These are phyloP conservation scores for Dothideomycetes sp. DNA, from an alignment of 2,329 filamentous ascomycete genomes.

Conservation along the genomic window DNA sequence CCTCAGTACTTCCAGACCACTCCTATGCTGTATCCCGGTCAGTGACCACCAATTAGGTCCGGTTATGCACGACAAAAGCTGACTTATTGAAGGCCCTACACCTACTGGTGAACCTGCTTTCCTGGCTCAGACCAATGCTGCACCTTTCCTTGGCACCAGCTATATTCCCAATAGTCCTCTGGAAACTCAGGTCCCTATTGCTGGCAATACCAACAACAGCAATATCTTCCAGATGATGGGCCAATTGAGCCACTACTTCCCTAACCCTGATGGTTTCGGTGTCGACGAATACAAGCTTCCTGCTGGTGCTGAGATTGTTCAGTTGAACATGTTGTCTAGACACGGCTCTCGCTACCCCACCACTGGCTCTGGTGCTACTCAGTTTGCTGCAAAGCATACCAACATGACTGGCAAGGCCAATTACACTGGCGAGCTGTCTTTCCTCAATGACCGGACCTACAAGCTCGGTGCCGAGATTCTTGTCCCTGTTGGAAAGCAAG, in stretches of 20 bases:
- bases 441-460: constrained; percentile 60
- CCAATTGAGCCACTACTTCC: constrained; percentile 57
- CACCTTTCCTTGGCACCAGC: constrained; percentile 48
- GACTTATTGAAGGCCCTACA: constrained; percentile 43
- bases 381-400: constrained; percentile 47
- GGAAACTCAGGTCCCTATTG: constrained; percentile 59
- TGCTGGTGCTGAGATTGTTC: constrained; percentile 53
- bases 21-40: constrained; percentile 40
- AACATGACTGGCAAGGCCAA: constrained; percentile 43
- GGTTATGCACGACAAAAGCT: constrained; percentile 1
- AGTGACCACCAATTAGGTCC: background rate
- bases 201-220: constrained; percentile 44
- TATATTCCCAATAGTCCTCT: constrained; percentile 60
- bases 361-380: constrained; percentile 41
- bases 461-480: constrained; percentile 60
- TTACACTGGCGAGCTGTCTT: constrained; percentile 49
- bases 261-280: constrained; percentile 58
- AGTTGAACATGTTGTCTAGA: constrained; percentile 61
- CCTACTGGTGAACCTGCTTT: constrained; percentile 61
- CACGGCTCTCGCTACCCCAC: constrained; percentile 68
- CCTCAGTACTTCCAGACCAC: constrained; percentile 55
- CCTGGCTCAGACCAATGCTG: constrained; percentile 58
- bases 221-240: constrained; percentile 65
- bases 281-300: constrained; percentile 62
- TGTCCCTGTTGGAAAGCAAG: constrained; percentile 60